Conservation (phyloP, 2,329 filamentous ascomycete genomes). For the Ramularia collo-cygni region DNA sequence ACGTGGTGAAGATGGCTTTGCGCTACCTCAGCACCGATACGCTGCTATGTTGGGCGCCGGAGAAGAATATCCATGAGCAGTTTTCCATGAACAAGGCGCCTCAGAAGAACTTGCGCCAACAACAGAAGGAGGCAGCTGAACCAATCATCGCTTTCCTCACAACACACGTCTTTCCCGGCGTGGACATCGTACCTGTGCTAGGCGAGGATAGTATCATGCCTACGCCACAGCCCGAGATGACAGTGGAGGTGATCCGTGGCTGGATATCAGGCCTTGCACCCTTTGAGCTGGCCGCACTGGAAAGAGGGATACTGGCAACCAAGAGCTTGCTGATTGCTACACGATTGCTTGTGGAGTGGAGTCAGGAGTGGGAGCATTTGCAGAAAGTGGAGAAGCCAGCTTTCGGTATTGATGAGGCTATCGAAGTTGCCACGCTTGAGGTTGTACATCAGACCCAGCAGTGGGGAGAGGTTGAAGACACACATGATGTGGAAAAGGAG, state of each 20-base stretch:
- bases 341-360: conserved; percentile 81
- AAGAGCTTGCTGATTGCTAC: conserved; percentile 79
- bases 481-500: conserved; percentile 91
- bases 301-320: conserved; percentile 73
- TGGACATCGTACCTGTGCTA: conserved; percentile 74
- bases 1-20: conserved; percentile 64
- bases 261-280: conserved; percentile 68
- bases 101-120: conserved; percentile 53
- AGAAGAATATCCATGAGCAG: conserved; percentile 43
- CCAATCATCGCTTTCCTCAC: conserved; percentile 67
- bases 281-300: conserved; percentile 80
- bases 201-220: conserved; percentile 71
- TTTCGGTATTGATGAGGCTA: conserved; percentile 80
- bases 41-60: conserved; percentile 79
- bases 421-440: conserved; percentile 70
- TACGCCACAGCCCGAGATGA: conserved; percentile 62
- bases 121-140: conserved; percentile 63
- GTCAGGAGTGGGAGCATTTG: conserved; percentile 57
- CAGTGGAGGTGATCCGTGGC: conserved; percentile 66
- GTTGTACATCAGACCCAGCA: conserved; percentile 81
- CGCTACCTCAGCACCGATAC: conserved; percentile 89
- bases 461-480: conserved; percentile 98
- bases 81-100: conserved; percentile 35
- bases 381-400: conserved; percentile 36
- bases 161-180: conserved; percentile 72